phyloP scores from a whole-genome alignment of 805 yeast genomes.

The Geotrichum ghanense region DNA sequence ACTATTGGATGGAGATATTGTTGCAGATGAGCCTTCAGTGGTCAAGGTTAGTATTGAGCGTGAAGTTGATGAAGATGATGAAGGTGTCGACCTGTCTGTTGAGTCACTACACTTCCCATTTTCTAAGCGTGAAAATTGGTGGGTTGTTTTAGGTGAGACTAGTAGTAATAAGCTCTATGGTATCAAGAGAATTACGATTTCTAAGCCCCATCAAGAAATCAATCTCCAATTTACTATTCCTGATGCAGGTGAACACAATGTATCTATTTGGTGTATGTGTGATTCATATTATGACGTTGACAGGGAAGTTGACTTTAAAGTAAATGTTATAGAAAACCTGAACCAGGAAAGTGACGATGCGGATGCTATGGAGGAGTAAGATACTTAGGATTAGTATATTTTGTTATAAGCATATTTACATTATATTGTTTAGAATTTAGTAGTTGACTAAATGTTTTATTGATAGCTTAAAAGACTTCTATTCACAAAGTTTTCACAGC shows the following conservation, averaged over 20 bases:
- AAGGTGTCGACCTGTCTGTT: conserved; percentile 41
- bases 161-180: conserved; percentile 53
- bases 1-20: conserved; percentile 30
- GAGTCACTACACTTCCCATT: conserved; percentile 49
- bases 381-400: no score
- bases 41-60: conserved; percentile 30
- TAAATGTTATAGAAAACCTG: conserved; percentile 14
- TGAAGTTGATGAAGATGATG: conserved; percentile 63
- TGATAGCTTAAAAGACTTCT: no score
- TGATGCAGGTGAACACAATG: conserved; percentile 44
- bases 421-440: no score
- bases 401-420: no score
- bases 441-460: no score
- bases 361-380: conserved; percentile 16
- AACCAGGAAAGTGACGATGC: conserved; percentile 14
- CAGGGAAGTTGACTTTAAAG: conserved; percentile 53
- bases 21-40: conserved; percentile 36
- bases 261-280: conserved; percentile 78
- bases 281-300: conserved; percentile 92
- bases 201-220: conserved; percentile 41
- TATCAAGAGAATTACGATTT: conserved; percentile 50
- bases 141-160: conserved; percentile 74
- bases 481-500: no score
- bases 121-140: conserved; percentile 63
- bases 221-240: conserved; percentile 48